Conservation (phyloP, 257 asterid species). For the Solanum pimpinellifolium region DNA sequence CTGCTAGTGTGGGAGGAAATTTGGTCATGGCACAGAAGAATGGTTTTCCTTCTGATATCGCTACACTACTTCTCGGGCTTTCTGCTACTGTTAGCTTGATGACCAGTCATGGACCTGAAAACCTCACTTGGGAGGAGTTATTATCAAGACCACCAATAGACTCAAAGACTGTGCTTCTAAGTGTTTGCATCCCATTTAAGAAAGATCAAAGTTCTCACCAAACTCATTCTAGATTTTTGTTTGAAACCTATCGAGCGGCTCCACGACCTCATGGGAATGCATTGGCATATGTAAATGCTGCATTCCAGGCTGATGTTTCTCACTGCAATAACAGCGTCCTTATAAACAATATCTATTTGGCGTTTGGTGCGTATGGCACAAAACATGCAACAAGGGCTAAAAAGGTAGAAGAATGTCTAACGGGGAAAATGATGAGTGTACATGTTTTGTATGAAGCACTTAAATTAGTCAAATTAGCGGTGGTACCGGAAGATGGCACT, state of each 20-base stretch:
- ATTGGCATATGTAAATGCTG: conserved; percentile 54
- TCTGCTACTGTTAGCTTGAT: conserved; percentile 32
- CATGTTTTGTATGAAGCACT: conserved; percentile 32
- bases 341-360: conserved; percentile 23
- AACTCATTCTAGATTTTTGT: conserved; percentile 19
- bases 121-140: conserved; percentile 41
- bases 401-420: conserved; percentile 38
- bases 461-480: conserved; percentile 31
- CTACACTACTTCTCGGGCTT: conserved; percentile 45
- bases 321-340: conserved; percentile 12
- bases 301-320: conserved; percentile 50
- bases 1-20: conserved; percentile 67
- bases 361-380: conserved; percentile 56
- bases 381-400: conserved; percentile 37
- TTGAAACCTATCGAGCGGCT: conserved; percentile 53
- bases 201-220: not conserved
- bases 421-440: conserved; percentile 18
- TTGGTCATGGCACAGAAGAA: conserved; percentile 63
- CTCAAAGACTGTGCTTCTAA: conserved; percentile 34
- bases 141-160: conserved; percentile 35
- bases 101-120: conserved; percentile 17
- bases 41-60: conserved; percentile 61
- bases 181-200: conserved; percentile 38
- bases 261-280: conserved; percentile 73
- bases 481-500: conserved; percentile 48